Evolutionary conservation across 2,329 filamentous ascomycete genomes (phyloP), one percentile per base, ranked within the genome.

Genomic region (Exserohilum rostratum): DNA sequence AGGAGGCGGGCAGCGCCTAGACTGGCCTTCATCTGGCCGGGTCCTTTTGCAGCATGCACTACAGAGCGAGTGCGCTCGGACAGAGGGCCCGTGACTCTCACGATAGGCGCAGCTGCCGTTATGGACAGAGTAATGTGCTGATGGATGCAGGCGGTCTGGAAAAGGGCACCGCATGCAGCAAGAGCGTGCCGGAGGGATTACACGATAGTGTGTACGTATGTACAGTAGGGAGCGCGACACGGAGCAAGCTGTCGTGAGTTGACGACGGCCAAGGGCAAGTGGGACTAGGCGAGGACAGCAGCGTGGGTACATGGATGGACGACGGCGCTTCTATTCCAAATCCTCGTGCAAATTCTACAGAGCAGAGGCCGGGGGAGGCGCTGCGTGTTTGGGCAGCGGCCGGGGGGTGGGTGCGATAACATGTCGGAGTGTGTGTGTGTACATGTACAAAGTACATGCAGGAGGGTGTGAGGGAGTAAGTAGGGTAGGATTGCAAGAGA

Each of bases 1-100:
- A 46, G 43, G 57, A 65, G 45, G 48, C 58, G 58, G 63, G 54
- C 62, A 53, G 63, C 59, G 62, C 60, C 63, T 64, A 65, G 63
- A 65, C 65, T 61, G 53, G 51, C 47, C 57, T 59, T 57, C 38
- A 40, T 53, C 56, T 61, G 62, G 55, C 52, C 52, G 55, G 54
- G 45, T 46, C 33, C 46, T 53, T 42, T 51, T 29, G 47, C 43
- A 53, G 51, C 46, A 52, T 51, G 56, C 56, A 44, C 51, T 42
- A 46, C 48, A 22, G 51, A 44, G 53, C 27, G 45, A 53, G 44
- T 50, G 48, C 53, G 55, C 53, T 37, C 53, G 37, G 43, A 49
- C 35, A 22, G 53, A 54, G 50, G 22, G 55, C 37, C 60, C 54
- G 57, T 58, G 50, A 44, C 33, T 50, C 10, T 59, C 55, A 61